These are phyloP conservation scores for Aspergillus conjunctus DNA, from an alignment of 495 filamentous ascomycete genomes.

Conservation along the genomic window DNA sequence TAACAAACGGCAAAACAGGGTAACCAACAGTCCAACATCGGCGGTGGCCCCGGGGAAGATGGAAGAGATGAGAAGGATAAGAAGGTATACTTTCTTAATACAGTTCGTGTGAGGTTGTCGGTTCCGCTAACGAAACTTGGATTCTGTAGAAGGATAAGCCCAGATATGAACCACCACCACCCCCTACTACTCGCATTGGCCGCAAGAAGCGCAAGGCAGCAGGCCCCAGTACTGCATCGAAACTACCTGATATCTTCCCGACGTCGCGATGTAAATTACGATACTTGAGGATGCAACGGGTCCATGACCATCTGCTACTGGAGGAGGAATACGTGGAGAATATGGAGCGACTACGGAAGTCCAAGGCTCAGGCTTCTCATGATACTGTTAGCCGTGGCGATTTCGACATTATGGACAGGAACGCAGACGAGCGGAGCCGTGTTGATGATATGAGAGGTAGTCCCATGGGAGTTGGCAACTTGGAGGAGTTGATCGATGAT, in stretches of 20 bases:
- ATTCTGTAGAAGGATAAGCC: constrained; percentile 88
- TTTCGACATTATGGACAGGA: constrained; percentile 60
- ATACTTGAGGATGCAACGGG: constrained; percentile 95
- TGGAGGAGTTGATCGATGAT: constrained; percentile 99
- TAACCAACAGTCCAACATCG: constrained; percentile 87
- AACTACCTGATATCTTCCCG: constrained; percentile 90
- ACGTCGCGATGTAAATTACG: constrained; percentile 97
- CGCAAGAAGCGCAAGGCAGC: constrained; percentile 94
- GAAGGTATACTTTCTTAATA: constrained; percentile 62
- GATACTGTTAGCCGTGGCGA: constrained; percentile 52
- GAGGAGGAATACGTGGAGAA: constrained; percentile 99
- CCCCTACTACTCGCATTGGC: constrained; percentile 95
- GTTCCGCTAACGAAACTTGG: constrained; percentile 26
- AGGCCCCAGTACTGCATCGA: constrained; percentile 89
- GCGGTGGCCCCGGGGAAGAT: constrained; percentile 69
- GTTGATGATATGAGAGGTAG: constrained; percentile 99
- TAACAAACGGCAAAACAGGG: constrained; percentile 40
- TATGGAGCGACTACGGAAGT: constrained; percentile 90
- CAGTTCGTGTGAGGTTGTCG: not conserved
- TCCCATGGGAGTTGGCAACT: constrained; percentile 96
- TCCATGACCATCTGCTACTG: constrained; percentile 94
- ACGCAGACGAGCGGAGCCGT: constrained; percentile 91
- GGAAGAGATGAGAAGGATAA: constrained; percentile 88
- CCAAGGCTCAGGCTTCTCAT: constrained; percentile 76
- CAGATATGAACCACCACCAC: constrained; percentile 97